These are phyloP conservation scores for Arbutus unedo DNA, from an alignment of 148 eudicot genomes.

Conservation along the genomic window DNA sequence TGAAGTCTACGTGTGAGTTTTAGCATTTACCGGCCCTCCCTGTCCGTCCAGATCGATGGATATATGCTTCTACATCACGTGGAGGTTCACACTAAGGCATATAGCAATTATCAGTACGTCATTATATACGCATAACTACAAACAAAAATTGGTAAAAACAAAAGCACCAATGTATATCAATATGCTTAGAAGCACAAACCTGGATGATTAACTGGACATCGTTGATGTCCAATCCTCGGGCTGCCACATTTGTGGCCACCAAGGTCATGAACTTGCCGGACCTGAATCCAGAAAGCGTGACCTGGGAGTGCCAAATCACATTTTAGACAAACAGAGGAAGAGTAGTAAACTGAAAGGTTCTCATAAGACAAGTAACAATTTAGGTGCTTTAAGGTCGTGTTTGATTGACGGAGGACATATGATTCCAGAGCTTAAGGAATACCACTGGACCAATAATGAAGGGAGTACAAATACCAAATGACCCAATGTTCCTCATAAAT, in stretches of 20 bases:
- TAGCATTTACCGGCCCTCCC: constrained; percentile 78
- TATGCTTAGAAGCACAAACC: constrained; percentile 33
- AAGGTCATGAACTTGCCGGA: constrained; percentile 78
- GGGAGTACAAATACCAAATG: background rate
- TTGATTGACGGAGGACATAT: background rate
- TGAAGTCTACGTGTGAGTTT: background rate
- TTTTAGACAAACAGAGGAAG: background rate
- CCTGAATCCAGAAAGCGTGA: constrained; percentile 77
- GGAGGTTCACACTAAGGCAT: constrained; percentile 81
- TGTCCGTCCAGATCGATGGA: constrained; percentile 96
- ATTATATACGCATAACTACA: background rate
- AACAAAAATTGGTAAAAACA: background rate
- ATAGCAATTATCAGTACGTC: constrained; percentile 5
- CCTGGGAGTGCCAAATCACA: constrained; percentile 35
- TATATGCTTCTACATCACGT: constrained; percentile 93
- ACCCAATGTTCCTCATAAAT: background rate
- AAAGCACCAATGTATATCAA: background rate
- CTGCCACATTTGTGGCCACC: constrained; percentile 95
- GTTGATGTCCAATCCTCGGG: constrained; percentile 87
- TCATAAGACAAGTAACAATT: background rate
- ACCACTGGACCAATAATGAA: background rate
- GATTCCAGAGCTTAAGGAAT: background rate
- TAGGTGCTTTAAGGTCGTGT: background rate
- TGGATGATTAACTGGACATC: constrained; percentile 90
- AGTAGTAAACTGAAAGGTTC: background rate